A percentile compares a stretch with the other conserved stretches of the same genome.
phyloP scores from a whole-genome alignment of 768 basidiomycete species.

The Russula olivacea region DNA sequence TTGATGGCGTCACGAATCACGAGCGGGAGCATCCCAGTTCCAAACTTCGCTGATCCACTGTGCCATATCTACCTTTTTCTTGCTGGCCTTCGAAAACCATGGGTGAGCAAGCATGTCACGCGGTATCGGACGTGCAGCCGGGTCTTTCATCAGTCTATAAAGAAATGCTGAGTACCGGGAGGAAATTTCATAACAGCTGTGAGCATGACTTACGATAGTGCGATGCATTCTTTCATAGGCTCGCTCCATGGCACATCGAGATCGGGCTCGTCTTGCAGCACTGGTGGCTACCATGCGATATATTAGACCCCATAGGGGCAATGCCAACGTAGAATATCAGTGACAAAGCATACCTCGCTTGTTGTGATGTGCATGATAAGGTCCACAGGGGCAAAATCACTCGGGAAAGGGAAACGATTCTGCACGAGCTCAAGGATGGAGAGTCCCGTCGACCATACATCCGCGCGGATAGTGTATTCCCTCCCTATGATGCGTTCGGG shows the following conservation, averaged over 20 bases:
- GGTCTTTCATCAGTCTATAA: constrained; percentile 57
- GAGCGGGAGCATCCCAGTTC: constrained; percentile 45
- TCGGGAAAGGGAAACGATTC: constrained; percentile 87
- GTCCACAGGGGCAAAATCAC: constrained; percentile 79
- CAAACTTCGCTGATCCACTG: constrained; percentile 76
- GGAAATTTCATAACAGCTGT: neutral
- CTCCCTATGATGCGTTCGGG: constrained; percentile 86
- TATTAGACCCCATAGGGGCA: neutral
- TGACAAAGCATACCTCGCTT: constrained; percentile 45
- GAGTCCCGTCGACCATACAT: constrained; percentile 93
- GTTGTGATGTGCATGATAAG: constrained; percentile 76
- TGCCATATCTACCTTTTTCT: constrained; percentile 74
- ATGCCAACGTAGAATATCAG: neutral
- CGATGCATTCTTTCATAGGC: constrained; percentile 82
- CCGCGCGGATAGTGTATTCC: constrained; percentile 85
- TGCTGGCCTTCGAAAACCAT: constrained; percentile 66
- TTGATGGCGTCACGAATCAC: neutral
- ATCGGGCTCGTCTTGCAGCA: constrained; percentile 59
- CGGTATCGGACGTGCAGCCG: constrained; percentile 62
- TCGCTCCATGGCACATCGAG: constrained; percentile 50
- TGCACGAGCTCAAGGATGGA: constrained; percentile 84
- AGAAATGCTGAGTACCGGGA: neutral
- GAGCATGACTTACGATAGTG: constrained; percentile 53
- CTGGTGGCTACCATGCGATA: constrained; percentile 48
- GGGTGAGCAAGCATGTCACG: constrained; percentile 72